A percentile compares a stretch with the other conserved stretches of the same genome.
Evolutionary conservation across 2,329 filamentous ascomycete genomes (phyloP).

Genomic region (Colletotrichum sp.): DNA sequence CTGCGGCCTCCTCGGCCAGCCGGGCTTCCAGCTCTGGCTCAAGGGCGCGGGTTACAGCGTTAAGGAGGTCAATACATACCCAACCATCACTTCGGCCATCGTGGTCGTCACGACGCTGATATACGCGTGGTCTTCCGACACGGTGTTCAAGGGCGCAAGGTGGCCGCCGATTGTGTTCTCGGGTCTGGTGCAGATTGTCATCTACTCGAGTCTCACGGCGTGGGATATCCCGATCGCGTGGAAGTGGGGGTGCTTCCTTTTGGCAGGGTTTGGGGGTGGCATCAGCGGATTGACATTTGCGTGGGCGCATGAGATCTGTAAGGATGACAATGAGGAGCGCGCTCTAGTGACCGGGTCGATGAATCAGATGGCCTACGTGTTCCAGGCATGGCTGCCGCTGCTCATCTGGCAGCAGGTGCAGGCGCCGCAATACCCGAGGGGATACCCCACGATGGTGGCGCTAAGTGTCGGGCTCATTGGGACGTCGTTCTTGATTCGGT

Average conservation of each 20-base stretch:
- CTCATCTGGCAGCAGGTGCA: constrained; percentile 71
- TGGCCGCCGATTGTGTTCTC: constrained; percentile 70
- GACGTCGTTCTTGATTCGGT: constrained; percentile 52
- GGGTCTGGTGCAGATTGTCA: constrained; percentile 46
- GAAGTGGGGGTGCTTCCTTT: constrained; percentile 69
- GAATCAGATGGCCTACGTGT: constrained; percentile 73
- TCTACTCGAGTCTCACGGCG: constrained; percentile 42
- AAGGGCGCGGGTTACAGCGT: constrained; percentile 48
- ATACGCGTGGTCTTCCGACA: constrained; percentile 72
- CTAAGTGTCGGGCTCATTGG: constrained; percentile 55
- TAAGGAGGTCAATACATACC: constrained; percentile 54
- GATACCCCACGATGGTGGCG: constrained; percentile 60
- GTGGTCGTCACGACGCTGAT: constrained; percentile 62
- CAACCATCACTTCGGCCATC: constrained; percentile 63
- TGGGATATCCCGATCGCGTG: constrained; percentile 55
- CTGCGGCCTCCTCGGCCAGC: constrained; percentile 48
- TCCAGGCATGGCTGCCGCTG: constrained; percentile 73
- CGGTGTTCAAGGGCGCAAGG: constrained; percentile 60
- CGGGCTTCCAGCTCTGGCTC: constrained; percentile 59
- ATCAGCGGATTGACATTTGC: constrained; percentile 52
- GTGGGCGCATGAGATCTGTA: constrained; percentile 57
- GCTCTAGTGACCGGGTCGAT: constrained; percentile 69
- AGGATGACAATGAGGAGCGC: constrained; percentile 65
- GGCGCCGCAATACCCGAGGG: constrained; percentile 64
- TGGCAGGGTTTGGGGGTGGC: constrained; percentile 53